Evolutionary conservation across 805 yeast species (phyloP).

Genomic region (Schwanniomyces sp.): DNA sequence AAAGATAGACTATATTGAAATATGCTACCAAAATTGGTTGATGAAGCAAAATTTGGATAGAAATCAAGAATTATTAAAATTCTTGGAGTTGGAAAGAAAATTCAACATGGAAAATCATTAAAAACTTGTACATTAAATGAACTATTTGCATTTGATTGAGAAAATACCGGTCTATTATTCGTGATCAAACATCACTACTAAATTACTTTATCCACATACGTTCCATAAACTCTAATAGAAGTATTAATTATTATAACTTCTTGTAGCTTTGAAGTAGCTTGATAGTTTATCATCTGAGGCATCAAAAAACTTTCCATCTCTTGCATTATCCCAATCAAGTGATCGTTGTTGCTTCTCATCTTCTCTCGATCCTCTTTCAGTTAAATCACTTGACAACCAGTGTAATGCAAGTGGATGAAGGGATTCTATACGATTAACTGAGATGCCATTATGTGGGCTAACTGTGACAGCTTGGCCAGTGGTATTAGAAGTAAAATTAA

Average conservation of each 20-base stretch:
- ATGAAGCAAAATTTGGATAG: constrained; percentile 19
- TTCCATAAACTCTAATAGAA: background rate
- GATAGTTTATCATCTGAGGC: constrained; percentile 44
- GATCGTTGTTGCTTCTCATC: constrained; percentile 43
- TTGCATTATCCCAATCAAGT: constrained; percentile 54
- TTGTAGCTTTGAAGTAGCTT: constrained; percentile 52
- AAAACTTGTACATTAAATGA: background rate
- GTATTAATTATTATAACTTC: constrained; percentile 23
- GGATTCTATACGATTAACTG: constrained; percentile 47
- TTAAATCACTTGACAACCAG: constrained; percentile 61
- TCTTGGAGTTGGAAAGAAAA: constrained; percentile 31
- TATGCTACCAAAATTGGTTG: constrained; percentile 32
- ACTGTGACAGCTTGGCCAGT: constrained; percentile 11
- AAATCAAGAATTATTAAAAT: constrained; percentile 23
- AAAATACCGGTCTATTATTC: background rate
- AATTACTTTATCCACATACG: background rate
- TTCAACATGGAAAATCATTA: constrained; percentile 7
- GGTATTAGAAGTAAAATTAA: constrained; percentile 19
- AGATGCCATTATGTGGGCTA: constrained; percentile 21
- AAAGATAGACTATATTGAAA: constrained; percentile 17
- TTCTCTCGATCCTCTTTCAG: constrained; percentile 53
- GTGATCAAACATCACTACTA: background rate
- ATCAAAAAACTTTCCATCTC: constrained; percentile 42
- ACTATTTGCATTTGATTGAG: background rate
- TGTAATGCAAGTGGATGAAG: constrained; percentile 71